Base-by-base conservation (phyloP, 129 eudicot species). In the Flaveria linearis region DNA sequence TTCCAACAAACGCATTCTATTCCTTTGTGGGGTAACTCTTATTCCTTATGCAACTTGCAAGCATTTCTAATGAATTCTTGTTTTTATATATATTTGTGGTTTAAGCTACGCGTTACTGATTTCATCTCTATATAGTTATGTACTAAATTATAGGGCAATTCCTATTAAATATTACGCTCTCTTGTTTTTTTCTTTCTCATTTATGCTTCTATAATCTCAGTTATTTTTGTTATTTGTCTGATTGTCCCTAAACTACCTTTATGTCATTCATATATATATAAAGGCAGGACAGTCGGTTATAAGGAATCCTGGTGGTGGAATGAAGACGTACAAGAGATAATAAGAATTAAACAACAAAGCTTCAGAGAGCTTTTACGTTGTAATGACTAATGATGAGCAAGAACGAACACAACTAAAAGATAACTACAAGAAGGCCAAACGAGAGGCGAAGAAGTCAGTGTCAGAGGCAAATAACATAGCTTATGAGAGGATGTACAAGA, bases 11-110 rank as follows among this genome's bases (percentile, higher is more conserved):
- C 78, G 81, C 9, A 86, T 93, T 71, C 78, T 93, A 25, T 90
- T 93, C 74, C 96, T 93, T 17, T 93, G 98, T 56, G 98, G 98
- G 91, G 98, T 93, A 79, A 84, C 90, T 82, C 78, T 15, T 22
- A 15, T 42, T 69, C 2, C 52, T 61, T 71, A 26, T 30, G 41
- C 43, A 62, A 28, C 62, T 6, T 62, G 68, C 68, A 62, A 26
- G 10, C 12, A 62, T 62, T 62, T 62, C 68, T 28, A 62, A 9
- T 11, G 2, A 45, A 45, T 2, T 28, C 6, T 26, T 28, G 14
- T 28, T 28, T 28, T 2, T 51, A 30, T 28, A 13, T 61, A n/a
- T 58, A 36, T 74, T 9, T 22, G 42, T 33, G 33, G 14, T 42
- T 45, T 15, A 16, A 45, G 71, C 26, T 36, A 62, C n/a, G 43